Evolutionary conservation across 805 yeast species (phyloP).

Genomic region (Candida sonorensis): DNA sequence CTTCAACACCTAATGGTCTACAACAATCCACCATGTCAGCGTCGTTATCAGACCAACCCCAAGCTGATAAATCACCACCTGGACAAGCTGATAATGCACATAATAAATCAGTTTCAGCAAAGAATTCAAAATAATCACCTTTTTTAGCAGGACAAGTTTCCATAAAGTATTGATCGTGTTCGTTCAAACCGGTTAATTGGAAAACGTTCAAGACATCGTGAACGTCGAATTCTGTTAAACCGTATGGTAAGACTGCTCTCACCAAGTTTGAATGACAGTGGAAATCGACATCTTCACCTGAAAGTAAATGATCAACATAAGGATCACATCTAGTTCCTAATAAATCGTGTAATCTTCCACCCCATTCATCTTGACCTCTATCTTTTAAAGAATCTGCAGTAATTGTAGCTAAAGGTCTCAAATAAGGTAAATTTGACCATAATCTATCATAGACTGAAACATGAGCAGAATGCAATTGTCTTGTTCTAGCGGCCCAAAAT

Average conservation of each 20-base stretch:
- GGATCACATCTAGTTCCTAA: slow-evolving; percentile 68
- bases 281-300: slow-evolving; percentile 59
- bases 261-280: slow-evolving; percentile 63
- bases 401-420: slow-evolving; percentile 58
- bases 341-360: slow-evolving; percentile 59
- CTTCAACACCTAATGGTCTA: slow-evolving; percentile 57
- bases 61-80: slow-evolving; percentile 59
- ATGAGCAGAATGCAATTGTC: slow-evolving; percentile 60
- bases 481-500: slow-evolving; percentile 64
- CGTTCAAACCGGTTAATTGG: slow-evolving; percentile 62
- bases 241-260: slow-evolving; percentile 52
- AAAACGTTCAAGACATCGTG: slow-evolving; percentile 66
- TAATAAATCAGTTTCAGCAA: slow-evolving; percentile 58
- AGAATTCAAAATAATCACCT: slow-evolving; percentile 58
- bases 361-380: slow-evolving; percentile 56
- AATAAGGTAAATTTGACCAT: slow-evolving; percentile 62
- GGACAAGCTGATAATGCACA: slow-evolving; percentile 65
- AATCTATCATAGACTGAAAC: slow-evolving; percentile 54
- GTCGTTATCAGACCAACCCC: slow-evolving; percentile 67
- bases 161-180: slow-evolving; percentile 62
- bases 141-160: slow-evolving; percentile 58
- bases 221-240: slow-evolving; percentile 58
- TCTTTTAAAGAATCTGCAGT: slow-evolving; percentile 52
- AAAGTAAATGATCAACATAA: slow-evolving; percentile 54
- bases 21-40: slow-evolving; percentile 56